A percentile compares a stretch with the other conserved stretches of the same genome.
Evolutionary conservation across 805 yeast species (phyloP).

Genomic region (Yarrowia divulgata): DNA sequence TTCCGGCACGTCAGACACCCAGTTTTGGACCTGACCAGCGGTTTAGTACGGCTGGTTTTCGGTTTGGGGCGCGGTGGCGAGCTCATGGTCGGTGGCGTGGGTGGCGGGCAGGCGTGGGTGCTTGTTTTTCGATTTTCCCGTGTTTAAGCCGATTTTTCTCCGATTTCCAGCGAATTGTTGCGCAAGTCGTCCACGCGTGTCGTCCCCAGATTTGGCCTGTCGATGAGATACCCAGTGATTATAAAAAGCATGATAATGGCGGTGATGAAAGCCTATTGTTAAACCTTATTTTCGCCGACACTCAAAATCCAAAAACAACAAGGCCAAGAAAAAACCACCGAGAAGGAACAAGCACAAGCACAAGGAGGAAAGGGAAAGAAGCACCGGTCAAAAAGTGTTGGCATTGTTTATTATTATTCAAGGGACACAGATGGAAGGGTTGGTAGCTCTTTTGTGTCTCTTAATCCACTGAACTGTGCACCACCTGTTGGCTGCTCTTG

Average conservation of each 20-base stretch:
- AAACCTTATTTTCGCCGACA: neutral
- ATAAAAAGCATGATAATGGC: conserved; percentile 13
- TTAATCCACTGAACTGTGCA: too few species aligned
- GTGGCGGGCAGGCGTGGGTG: neutral
- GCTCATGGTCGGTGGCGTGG: neutral
- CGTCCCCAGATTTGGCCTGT: conserved; percentile 5
- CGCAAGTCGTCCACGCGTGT: neutral
- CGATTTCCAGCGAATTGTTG: neutral
- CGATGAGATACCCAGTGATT: conserved; percentile 8
- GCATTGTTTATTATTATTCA: too few species aligned
- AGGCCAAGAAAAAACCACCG: too few species aligned
- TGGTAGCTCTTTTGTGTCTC: too few species aligned
- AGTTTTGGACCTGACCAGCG: conserved; percentile 22
- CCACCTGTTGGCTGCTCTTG: too few species aligned
- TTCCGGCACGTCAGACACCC: conserved; percentile 30
- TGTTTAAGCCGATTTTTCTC: neutral
- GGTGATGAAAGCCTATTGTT: neutral
- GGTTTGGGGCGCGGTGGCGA: conserved; percentile 3
- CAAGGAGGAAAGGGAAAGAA: too few species aligned
- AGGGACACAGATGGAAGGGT: too few species aligned
- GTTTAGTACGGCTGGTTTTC: neutral
- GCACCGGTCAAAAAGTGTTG: too few species aligned
- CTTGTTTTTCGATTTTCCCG: neutral
- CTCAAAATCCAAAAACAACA: too few species aligned
- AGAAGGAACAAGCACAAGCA: too few species aligned